Conservation (phyloP, 768 basidiomycete genomes). For the Ramaria rubella region DNA sequence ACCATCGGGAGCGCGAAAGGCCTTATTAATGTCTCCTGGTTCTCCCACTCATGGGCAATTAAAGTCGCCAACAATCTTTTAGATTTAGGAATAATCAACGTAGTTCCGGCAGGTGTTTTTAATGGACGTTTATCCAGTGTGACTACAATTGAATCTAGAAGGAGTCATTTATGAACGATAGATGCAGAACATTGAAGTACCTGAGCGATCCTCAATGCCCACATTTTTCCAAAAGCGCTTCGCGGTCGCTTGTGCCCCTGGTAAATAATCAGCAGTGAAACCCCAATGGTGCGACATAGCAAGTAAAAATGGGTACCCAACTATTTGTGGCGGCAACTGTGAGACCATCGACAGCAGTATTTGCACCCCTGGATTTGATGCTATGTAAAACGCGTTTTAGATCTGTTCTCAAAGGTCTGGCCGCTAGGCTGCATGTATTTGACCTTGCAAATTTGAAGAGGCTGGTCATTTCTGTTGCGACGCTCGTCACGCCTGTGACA, state of each 20-base stretch:
- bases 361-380: neutral
- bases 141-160: conserved; percentile 43
- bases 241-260: conserved; percentile 82
- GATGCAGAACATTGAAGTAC: conserved; percentile 15
- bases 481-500: neutral
- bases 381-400: neutral
- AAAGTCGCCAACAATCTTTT: conserved; percentile 73
- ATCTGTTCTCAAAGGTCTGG: neutral
- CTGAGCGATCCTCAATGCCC: conserved; percentile 50
- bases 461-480: neutral
- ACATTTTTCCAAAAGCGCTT: conserved; percentile 95
- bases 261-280: neutral
- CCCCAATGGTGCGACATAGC: neutral
- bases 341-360: conserved; percentile 31
- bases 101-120: conserved; percentile 83
- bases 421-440: neutral
- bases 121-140: conserved; percentile 79
- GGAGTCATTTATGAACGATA: neutral
- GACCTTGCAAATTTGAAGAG: neutral
- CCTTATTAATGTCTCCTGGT: conserved; percentile 78
- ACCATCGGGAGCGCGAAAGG: conserved; percentile 91
- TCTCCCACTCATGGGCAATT: conserved; percentile 96
- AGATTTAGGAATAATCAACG: conserved; percentile 59
- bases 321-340: conserved; percentile 59
- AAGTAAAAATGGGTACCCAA: conserved; percentile 11